Evolutionary conservation across 2,329 filamentous ascomycete genomes (phyloP).

Genomic region (Diplodia corticola): DNA sequence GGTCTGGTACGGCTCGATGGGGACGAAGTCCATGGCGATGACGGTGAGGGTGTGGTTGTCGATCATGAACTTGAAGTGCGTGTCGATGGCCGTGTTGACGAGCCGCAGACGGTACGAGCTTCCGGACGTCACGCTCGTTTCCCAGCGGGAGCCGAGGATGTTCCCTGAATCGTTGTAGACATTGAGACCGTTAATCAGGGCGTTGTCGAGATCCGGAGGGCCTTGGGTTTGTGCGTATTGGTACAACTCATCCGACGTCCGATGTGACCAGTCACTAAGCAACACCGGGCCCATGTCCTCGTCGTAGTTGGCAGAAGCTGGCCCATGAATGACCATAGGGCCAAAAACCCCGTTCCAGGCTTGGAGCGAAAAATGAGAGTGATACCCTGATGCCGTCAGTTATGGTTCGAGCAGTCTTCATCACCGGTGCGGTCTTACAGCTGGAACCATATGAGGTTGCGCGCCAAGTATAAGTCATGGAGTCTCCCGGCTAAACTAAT

Average conservation of each 20-base stretch:
- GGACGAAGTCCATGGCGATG: slow-evolving; percentile 40
- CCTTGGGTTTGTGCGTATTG: slow-evolving; percentile 27
- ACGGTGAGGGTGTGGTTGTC: slow-evolving; percentile 46
- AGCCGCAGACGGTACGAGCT: slow-evolving; percentile 47
- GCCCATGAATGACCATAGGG: slow-evolving; percentile 43
- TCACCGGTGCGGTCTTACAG: slow-evolving; percentile 27
- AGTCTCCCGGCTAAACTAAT: slow-evolving; percentile 29
- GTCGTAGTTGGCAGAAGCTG: slow-evolving; percentile 49
- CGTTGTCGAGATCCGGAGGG: slow-evolving; percentile 12
- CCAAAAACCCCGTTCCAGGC: slow-evolving; percentile 32
- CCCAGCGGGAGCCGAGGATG: slow-evolving; percentile 29
- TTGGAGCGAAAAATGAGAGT: slow-evolving; percentile 61
- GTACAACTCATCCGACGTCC: background rate
- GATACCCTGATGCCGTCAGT: slow-evolving; percentile 52
- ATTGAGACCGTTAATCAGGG: slow-evolving; percentile 24
- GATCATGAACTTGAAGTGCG: slow-evolving; percentile 42
- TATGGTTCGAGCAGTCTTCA: too few species aligned
- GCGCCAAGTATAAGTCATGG: slow-evolving; percentile 47
- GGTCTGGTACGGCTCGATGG: slow-evolving; percentile 39
- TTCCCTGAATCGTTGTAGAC: slow-evolving; percentile 23
- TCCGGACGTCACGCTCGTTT: slow-evolving; percentile 33
- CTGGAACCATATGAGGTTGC: slow-evolving; percentile 55
- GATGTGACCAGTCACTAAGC: slow-evolving; percentile 65
- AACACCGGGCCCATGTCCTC: slow-evolving; percentile 56
- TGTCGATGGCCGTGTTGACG: slow-evolving; percentile 43